A percentile compares a stretch with the other conserved stretches of the same genome.
phyloP scores from a whole-genome alignment of 23 red algal species.

The Gracilariopsis chorda region DNA sequence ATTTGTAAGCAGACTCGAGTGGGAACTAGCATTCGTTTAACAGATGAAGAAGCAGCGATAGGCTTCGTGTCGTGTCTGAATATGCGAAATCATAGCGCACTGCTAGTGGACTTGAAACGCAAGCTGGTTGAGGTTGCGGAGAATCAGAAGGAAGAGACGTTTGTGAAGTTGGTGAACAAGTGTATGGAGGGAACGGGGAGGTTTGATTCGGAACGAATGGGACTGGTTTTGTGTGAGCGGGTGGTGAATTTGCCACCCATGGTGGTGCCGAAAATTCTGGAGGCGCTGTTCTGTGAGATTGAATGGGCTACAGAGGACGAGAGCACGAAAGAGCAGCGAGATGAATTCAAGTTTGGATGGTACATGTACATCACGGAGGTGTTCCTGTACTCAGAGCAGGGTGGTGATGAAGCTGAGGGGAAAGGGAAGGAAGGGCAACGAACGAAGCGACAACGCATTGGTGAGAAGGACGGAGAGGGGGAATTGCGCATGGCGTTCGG shows the following conservation, averaged over 20 bases:
- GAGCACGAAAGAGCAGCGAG: constrained; percentile 17
- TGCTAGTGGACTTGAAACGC: constrained; percentile 2
- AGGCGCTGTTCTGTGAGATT: constrained; percentile 74
- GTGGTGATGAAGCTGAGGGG: not conserved
- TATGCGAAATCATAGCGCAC: not conserved
- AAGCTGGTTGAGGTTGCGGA: not conserved
- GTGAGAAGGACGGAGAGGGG: not conserved
- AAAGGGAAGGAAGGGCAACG: not conserved
- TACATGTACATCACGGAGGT: constrained; percentile 72
- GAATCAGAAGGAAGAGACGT: not conserved
- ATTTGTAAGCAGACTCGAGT: constrained; percentile 59
- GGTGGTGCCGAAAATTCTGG: constrained; percentile 67
- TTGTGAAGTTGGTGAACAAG: constrained; percentile 1
- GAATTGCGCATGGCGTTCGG: not conserved
- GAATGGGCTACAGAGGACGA: constrained; percentile 90
- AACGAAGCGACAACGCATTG: constrained; percentile 18
- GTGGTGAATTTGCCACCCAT: constrained; percentile 81
- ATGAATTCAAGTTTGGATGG: constrained; percentile 52
- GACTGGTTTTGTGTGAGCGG: constrained; percentile 78
- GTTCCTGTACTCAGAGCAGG: constrained; percentile 3
- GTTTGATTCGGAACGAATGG: constrained; percentile 40
- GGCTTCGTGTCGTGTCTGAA: constrained; percentile 70
- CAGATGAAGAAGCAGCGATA: constrained; percentile 28
- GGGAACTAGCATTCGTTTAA: constrained; percentile 63
- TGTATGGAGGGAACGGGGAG: constrained; percentile 3